Conservation (phyloP, 2,329 filamentous ascomycete genomes). For the Esteya vermicola region DNA sequence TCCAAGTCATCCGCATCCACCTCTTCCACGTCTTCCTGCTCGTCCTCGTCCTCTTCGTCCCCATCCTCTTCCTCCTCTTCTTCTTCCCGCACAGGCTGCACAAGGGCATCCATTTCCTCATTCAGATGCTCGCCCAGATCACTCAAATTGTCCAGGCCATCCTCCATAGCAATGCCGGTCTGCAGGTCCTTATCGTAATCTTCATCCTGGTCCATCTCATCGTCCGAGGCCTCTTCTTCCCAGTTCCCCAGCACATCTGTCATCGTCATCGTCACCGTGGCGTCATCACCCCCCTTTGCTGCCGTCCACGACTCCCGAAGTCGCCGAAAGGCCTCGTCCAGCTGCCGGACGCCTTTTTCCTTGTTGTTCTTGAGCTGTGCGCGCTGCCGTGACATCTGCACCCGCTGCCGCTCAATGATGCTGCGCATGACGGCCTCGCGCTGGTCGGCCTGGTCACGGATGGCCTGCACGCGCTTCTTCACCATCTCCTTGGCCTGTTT, state of each 20-base stretch:
- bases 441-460: conserved; percentile 5
- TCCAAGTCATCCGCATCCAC: not conserved
- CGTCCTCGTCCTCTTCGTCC: not conserved
- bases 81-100: too few species aligned
- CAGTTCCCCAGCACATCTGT: conserved; percentile 6
- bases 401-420: conserved; percentile 9
- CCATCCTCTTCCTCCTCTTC: not conserved
- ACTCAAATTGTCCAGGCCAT: not conserved
- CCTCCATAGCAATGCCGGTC: not conserved
- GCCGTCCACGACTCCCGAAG: conserved; percentile 10
- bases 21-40: not conserved
- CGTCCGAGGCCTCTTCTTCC: conserved; percentile 4
- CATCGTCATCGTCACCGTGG: conserved; percentile 8
- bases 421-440: conserved; percentile 5
- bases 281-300: conserved; percentile 4
- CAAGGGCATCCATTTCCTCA: too few species aligned
- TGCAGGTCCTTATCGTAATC: conserved; percentile 1
- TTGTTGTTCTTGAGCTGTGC: conserved; percentile 6
- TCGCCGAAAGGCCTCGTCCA: conserved; percentile 11
- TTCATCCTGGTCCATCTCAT: not conserved
- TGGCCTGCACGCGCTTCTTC: conserved; percentile 2
- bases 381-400: not conserved
- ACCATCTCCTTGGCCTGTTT: too few species aligned
- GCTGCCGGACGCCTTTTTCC: conserved; percentile 10
- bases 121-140: conserved; percentile 1